phyloP scores from a whole-genome alignment of 1,284 basidiomycete genomes.

The Mycosarcoma maydis region DNA sequence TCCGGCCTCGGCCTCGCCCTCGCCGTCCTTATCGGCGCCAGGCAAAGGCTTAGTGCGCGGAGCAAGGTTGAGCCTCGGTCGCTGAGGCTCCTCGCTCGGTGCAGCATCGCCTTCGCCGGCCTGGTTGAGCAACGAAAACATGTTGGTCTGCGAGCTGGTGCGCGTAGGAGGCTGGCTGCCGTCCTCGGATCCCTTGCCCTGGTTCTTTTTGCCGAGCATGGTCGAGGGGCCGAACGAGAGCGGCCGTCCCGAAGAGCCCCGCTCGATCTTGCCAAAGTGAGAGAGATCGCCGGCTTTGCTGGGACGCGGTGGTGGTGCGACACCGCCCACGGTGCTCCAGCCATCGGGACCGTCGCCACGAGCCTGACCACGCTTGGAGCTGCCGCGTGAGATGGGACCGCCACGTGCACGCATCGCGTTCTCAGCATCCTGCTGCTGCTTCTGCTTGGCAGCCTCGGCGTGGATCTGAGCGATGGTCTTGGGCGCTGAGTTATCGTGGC shows the following conservation, averaged over 20 bases:
- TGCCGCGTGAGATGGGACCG: slow-evolving; percentile 79
- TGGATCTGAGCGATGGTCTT: slow-evolving; percentile 89
- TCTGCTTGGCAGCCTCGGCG: slow-evolving; percentile 73
- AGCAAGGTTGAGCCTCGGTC: slow-evolving; percentile 78
- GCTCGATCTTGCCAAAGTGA: slow-evolving; percentile 78
- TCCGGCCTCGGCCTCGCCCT: slow-evolving; percentile 65
- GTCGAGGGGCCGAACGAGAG: slow-evolving; percentile 77
- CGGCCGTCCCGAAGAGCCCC: slow-evolving; percentile 69
- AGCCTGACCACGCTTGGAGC: slow-evolving; percentile 83
- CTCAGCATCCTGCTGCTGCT: slow-evolving; percentile 54
- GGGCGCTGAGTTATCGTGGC: slow-evolving; percentile 80
- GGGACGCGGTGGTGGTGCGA: slow-evolving; percentile 70
- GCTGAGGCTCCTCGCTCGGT: slow-evolving; percentile 71
- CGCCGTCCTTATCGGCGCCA: slow-evolving; percentile 61
- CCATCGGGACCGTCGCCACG: slow-evolving; percentile 73
- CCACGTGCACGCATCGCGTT: slow-evolving; percentile 71
- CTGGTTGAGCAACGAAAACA: slow-evolving; percentile 73
- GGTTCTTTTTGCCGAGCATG: slow-evolving; percentile 75
- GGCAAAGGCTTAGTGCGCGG: slow-evolving; percentile 73
- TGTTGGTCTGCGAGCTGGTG: slow-evolving; percentile 81
- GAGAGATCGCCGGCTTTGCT: slow-evolving; percentile 86
- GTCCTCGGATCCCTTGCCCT: slow-evolving; percentile 69
- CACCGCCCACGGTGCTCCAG: slow-evolving; percentile 81
- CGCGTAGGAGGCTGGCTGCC: slow-evolving; percentile 77
- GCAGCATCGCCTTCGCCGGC: slow-evolving; percentile 37